phyloP scores from a whole-genome alignment of 768 basidiomycete species.

The Hemileccinum rubropunctum region DNA sequence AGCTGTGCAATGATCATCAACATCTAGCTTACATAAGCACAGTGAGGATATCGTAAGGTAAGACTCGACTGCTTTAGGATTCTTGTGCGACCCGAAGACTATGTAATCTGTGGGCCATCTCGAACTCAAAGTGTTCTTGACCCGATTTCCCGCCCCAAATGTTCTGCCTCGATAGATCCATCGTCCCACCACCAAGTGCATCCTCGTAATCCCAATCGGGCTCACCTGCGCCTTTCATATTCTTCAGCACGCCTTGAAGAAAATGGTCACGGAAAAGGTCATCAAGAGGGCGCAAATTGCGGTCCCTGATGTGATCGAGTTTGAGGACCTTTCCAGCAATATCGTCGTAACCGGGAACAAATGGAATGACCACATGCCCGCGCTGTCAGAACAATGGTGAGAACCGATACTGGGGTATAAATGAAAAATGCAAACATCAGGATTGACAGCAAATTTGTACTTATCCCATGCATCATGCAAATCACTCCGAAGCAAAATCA shows the following conservation, averaged over 20 bases:
- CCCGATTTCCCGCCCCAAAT: not conserved
- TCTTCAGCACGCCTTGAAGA: slow-evolving; percentile 16
- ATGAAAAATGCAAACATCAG: slow-evolving; percentile 23
- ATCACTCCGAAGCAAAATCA: slow-evolving; percentile 26
- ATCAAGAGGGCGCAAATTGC: slow-evolving; percentile 30
- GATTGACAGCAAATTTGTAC: slow-evolving; percentile 27
- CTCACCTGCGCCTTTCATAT: slow-evolving; percentile 34
- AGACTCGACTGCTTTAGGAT: too few species aligned
- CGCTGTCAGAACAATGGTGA: slow-evolving; percentile 27
- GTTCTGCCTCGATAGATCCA: not conserved
- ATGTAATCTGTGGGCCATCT: too few species aligned
- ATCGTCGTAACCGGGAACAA: slow-evolving; percentile 26
- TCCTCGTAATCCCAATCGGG: slow-evolving; percentile 25
- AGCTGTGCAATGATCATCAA: too few species aligned
- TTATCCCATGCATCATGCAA: slow-evolving; percentile 25
- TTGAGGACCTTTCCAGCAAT: slow-evolving; percentile 24
- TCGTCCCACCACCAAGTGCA: not conserved
- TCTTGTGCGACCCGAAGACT: too few species aligned
- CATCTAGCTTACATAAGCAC: too few species aligned
- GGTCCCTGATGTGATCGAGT: slow-evolving; percentile 31
- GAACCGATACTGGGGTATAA: too few species aligned
- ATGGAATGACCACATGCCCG: slow-evolving; percentile 29
- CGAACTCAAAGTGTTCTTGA: not conserved
- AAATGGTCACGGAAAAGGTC: slow-evolving; percentile 33
- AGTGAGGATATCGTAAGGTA: too few species aligned